Base-by-base conservation (phyloP, 352 stramenopile species). In the Phytophthora sp. region DNA sequence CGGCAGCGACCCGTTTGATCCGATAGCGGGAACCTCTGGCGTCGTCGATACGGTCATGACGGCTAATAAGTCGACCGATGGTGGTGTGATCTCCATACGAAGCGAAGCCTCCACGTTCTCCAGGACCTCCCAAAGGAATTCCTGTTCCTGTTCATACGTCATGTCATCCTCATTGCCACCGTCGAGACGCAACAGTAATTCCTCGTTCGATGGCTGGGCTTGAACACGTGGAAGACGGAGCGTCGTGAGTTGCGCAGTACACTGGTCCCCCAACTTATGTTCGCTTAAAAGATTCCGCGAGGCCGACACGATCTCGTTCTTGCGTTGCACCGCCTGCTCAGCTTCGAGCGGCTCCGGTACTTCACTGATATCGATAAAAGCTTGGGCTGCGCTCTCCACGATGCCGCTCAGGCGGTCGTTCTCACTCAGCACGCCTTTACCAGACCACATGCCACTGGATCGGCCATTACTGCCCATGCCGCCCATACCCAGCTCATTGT, bases 321-420 rank as follows among this genome's bases (percentile, higher is more conserved):
- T 90, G 57, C 82, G 82, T 57, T 93, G 84, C 55, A 80, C 79
- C 49, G 82, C 84, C 54, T 93, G 84, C 55, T 91, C 85, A 2
- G 80, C 77, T 65, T 94, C 86, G 3, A 94, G 79, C 18, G 86
- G 86, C 53, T 93, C 86, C 3, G 86, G 81, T 0, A 94, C 79
- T 64, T 94, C 84, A 45, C 81, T 92, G 44, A 94, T 89, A 54
- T 94, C 84, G 52, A 94, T 93, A 44, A 94, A 90, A 18, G 80
- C 83, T 69, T 93, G 84, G 35, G 80, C 80, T 11, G 84, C 82
- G 46, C 72, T 90, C 55, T 93, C 84, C 8, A 94, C 84, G 41
- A 94, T 94, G 15, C 76, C 80, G 41, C 74, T 91, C 26, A 92
- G 77, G 6, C 86, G 82, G 57, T 94, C 86, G 56, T 89, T 88